These are phyloP conservation scores for Apiotrichum akiyoshidainum DNA, from an alignment of 1,284 basidiomycete genomes.

Conservation along the genomic window DNA sequence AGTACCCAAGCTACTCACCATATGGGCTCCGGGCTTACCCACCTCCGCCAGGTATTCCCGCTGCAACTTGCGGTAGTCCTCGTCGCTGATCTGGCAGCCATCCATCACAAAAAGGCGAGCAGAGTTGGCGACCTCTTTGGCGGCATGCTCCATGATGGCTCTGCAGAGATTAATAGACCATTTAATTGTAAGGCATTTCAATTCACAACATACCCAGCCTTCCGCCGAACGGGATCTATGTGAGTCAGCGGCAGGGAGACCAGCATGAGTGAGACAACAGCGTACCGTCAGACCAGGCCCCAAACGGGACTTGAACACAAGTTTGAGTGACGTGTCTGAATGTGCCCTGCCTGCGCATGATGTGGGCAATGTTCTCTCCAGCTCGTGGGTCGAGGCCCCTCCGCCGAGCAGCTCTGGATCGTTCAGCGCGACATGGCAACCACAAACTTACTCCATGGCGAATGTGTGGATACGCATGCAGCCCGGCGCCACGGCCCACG, in stretches of 20 bases:
- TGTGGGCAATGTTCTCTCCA: neutral
- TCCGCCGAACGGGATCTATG: neutral
- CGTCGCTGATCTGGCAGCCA: constrained; percentile 1
- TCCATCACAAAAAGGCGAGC: constrained; percentile 5
- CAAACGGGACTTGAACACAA: neutral
- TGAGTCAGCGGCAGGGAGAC: neutral
- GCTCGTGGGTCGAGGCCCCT: neutral
- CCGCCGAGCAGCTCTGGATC: neutral
- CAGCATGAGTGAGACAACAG: neutral
- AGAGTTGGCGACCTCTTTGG: neutral
- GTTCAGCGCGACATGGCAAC: neutral
- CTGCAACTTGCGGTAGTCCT: neutral
- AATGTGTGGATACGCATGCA: neutral
- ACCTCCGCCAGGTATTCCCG: constrained; percentile 4
- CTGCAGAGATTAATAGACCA: neutral
- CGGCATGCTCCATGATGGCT: constrained; percentile 5
- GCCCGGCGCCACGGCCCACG: neutral
- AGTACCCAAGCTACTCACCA: neutral
- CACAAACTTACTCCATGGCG: neutral
- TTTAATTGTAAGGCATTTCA: neutral
- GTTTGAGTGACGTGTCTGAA: neutral
- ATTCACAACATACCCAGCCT: neutral
- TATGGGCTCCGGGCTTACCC: neutral
- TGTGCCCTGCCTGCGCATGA: neutral
- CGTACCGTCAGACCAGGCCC: constrained; percentile 11